A percentile compares a stretch with the other conserved stretches of the same genome.
These are phyloP conservation scores for Thermoascus crustaceus DNA, from an alignment of 2,329 filamentous ascomycete species.

Conservation along the genomic window DNA sequence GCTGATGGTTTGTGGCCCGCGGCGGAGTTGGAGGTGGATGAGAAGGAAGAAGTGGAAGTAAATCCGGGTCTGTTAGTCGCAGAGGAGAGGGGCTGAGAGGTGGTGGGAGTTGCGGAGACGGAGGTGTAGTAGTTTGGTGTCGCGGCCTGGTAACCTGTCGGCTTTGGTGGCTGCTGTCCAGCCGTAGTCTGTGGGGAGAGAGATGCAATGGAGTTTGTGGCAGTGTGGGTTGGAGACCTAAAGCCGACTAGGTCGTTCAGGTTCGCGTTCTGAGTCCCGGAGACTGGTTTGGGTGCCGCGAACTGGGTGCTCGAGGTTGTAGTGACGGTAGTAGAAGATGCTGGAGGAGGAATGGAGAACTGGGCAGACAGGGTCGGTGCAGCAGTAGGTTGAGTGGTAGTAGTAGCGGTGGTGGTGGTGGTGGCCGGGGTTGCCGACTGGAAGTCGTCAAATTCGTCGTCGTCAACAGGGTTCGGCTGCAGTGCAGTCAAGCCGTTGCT, in stretches of 20 bases:
- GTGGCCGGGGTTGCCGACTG: constrained; percentile 64
- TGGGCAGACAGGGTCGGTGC: constrained; percentile 28
- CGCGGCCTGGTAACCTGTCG: constrained; percentile 61
- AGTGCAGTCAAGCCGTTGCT: constrained; percentile 43
- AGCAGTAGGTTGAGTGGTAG: constrained; percentile 23
- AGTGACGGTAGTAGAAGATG: constrained; percentile 39
- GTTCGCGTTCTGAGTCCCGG: constrained; percentile 71
- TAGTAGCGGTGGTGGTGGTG: constrained; percentile 14
- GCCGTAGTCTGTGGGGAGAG: constrained; percentile 58
- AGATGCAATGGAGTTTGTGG: constrained; percentile 43
- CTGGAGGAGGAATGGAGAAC: constrained; percentile 36
- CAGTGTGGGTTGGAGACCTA: constrained; percentile 71
- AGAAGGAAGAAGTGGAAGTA: constrained; percentile 28
- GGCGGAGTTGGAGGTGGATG: constrained; percentile 33
- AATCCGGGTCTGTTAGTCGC: constrained; percentile 26
- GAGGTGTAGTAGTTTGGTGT: constrained; percentile 95
- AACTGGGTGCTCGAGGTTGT: constrained; percentile 56
- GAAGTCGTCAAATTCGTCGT: constrained; percentile 97
- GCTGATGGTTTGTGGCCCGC: constrained; percentile 42
- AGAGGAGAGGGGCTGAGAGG: constrained; percentile 20
- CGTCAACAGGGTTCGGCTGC: constrained; percentile 45
- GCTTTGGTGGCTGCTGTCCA: constrained; percentile 51
- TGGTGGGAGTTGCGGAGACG: constrained; percentile 41
- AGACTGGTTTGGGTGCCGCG: constrained; percentile 74
- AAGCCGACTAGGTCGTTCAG: constrained; percentile 72